Evolutionary conservation across 306 rosid species (phyloP), one percentile per base, ranked within the genome.

Genomic region (Ormosia emarginata): DNA sequence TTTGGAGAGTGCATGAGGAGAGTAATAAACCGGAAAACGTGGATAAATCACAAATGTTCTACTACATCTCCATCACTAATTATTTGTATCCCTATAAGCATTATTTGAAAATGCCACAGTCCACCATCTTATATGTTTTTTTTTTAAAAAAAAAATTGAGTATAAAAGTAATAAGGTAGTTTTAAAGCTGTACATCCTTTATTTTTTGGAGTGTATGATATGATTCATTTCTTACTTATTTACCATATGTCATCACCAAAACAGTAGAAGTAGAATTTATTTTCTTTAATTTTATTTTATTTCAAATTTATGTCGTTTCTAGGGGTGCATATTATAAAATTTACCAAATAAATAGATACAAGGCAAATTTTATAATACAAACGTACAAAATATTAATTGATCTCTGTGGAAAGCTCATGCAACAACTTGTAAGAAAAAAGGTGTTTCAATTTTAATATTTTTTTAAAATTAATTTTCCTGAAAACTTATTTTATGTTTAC

Each of bases 21-120:
- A 15, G 9, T 62, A 62, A 44, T 80, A 0, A 83, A 73, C 81
- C 84, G 83, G 0, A 65, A 87, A 85, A 58, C 17, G 76, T 85
- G 88, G 85, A 56, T 69, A 30, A 63, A 75, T 81, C 86, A 85
- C 80, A 74, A 74, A 84, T 72, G 33, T 39, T 74, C 18, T 72
- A 1, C 62, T 34, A 34, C 75, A 64, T 79, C 11, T 56, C 83
- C 80, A 78, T 44, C 80, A 7, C 80, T 57, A 41, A 14, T 53
- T 52, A 44, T 69, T 47, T 17, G 0, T 76, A 2, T 61, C 12
- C 39, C 43, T 47, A 43, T 18, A 47, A 7, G 13, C 13, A 46
- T 63, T 64, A 65, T 65, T 17, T 40, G 13, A 44, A 24, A 69
- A 24, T 29, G 40, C 58, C 5, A 69, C 37, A 8, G 53, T 66